Evolutionary conservation across 257 asterid species (phyloP), one percentile per base, ranked within the genome.

Genomic region (Cordia subcordata): DNA sequence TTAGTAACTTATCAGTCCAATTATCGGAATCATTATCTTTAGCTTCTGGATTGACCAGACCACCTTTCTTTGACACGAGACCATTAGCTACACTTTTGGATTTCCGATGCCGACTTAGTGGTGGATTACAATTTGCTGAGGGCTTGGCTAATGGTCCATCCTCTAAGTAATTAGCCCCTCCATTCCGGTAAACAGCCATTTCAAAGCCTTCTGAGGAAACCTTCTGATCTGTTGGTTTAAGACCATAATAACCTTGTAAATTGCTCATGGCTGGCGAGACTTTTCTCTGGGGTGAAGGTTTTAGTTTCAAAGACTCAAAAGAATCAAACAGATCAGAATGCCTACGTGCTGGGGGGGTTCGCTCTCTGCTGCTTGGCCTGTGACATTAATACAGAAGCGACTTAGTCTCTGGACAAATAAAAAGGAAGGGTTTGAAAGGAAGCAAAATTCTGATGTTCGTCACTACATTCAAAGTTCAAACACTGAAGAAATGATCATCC

Each of bases 261-360:
- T 63, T 76, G 74, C 75, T 87, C 81, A 72, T 78, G 54, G 95
- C 87, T 8, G 84, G 83, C 51, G 94, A 82, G 53, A 71, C 80
- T 52, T 79, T 78, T 46, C 71, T 65, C 58, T 73, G 84, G 12
- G 94, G 72, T 49, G 87, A 64, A 57, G 89, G 71, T 60, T 75
- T 78, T 72, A 82, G 57, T 79, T 76, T 85, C 66, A 87, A 71
- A 12, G 98, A 90, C 54, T 74, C 89, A 66, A 90, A 83, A 15
- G 95, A 72, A 72, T 88, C 94, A 5, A 80, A 87, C 37, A 90
- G 17, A 72, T 87, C 92, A 55, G 98, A 82, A 62, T 82, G 77
- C 57, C 96, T 70, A 39, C 75, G 85, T 46, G 49, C 63, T 46
- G 79, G 62, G 44, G 67, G 67, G 55, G 77, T 65, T 73, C 73